Conservation (phyloP, 768 basidiomycete genomes). For the Termitomyces sp. region DNA sequence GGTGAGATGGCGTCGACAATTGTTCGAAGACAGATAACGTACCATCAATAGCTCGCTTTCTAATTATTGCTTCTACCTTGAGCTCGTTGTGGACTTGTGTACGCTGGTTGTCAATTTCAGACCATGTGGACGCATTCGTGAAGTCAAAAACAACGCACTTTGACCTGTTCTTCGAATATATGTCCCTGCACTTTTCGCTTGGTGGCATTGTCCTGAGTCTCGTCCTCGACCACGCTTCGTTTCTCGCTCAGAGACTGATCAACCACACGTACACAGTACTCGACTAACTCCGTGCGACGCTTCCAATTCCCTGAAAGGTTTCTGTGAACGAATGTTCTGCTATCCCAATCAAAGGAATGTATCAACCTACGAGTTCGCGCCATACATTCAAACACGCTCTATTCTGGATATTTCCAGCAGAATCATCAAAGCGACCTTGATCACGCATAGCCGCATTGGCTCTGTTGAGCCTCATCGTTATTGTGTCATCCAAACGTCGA, state of each 20-base stretch:
- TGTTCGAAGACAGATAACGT: constrained; percentile 16
- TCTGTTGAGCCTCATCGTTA: constrained; percentile 77
- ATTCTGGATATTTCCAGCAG: constrained; percentile 53
- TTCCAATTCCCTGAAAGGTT: constrained; percentile 54
- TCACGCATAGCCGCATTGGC: constrained; percentile 74
- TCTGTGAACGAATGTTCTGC: constrained; percentile 10
- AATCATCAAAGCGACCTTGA: constrained; percentile 46
- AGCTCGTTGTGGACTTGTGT: constrained; percentile 74
- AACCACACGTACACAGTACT: constrained; percentile 69
- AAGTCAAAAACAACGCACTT: constrained; percentile 33
- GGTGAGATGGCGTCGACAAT: neutral
- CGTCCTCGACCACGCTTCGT: constrained; percentile 35
- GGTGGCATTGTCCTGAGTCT: constrained; percentile 35
- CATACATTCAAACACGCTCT: constrained; percentile 73
- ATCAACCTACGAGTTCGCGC: constrained; percentile 73
- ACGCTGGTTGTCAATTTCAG: constrained; percentile 34
- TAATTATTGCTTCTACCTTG: constrained; percentile 65
- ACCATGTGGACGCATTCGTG: neutral
- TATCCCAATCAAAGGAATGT: constrained; percentile 13
- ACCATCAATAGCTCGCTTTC: constrained; percentile 69
- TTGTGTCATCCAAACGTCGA: constrained; percentile 71
- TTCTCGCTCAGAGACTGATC: constrained; percentile 60
- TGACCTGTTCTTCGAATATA: constrained; percentile 63
- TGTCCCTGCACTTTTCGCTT: constrained; percentile 49
- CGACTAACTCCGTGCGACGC: constrained; percentile 63